A percentile compares a stretch with the other conserved stretches of the same genome.
Evolutionary conservation across 2,329 filamentous ascomycete genomes (phyloP).

Genomic region (Colletotrichum eleusines): DNA sequence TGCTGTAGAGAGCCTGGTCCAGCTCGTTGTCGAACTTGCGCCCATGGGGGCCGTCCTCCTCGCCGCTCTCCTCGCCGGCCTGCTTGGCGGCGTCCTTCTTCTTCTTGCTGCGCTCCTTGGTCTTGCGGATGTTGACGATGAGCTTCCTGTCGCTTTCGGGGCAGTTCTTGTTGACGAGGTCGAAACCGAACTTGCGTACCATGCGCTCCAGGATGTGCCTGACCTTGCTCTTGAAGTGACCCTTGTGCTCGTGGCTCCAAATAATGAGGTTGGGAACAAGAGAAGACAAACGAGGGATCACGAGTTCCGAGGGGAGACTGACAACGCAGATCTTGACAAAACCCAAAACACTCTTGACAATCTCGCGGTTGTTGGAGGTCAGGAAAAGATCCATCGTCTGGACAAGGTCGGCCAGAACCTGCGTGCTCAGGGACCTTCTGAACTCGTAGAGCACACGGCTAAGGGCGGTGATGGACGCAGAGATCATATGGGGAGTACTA

Average conservation of each 20-base stretch:
- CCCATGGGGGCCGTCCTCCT: conserved; percentile 63
- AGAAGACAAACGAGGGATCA: conserved; percentile 80
- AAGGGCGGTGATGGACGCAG: conserved; percentile 93
- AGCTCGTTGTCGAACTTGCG: conserved; percentile 90
- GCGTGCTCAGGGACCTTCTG: conserved; percentile 74
- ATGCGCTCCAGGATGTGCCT: conserved; percentile 98
- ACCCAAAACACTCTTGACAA: conserved; percentile 92
- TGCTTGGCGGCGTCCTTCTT: conserved; percentile 80
- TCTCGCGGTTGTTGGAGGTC: conserved; percentile 95
- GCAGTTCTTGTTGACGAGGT: conserved; percentile 81
- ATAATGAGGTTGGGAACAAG: conserved; percentile 92
- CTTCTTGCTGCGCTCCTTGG: conserved; percentile 89
- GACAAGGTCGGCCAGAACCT: conserved; percentile 85
- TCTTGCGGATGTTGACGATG: conserved; percentile 94
- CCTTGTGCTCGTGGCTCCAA: conserved; percentile 98
- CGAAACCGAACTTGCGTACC: conserved; percentile 89
- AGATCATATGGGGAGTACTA: conserved; percentile 96
- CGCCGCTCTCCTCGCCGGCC: conserved; percentile 68
- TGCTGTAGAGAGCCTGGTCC: conserved; percentile 95
- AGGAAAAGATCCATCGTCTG: conserved; percentile 97
- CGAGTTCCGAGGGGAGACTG: conserved; percentile 81
- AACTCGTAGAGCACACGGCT: conserved; percentile 96
- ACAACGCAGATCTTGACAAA: conserved; percentile 98
- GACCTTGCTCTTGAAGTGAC: conserved; percentile 95
- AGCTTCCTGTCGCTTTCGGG: conserved; percentile 91